phyloP scores from a whole-genome alignment of 805 yeast genomes.

The Cyberlindnera maclurae region DNA sequence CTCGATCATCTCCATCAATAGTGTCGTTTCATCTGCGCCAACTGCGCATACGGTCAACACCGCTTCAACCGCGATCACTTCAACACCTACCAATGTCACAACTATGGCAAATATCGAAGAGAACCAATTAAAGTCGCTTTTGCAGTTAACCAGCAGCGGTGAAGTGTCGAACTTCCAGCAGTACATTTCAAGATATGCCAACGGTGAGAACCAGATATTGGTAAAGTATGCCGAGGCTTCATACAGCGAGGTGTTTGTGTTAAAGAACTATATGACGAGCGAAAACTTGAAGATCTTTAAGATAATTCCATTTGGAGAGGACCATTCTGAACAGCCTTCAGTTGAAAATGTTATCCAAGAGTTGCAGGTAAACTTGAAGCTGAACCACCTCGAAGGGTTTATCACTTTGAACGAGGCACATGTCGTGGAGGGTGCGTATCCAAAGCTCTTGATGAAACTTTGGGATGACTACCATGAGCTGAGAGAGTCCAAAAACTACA shows the following conservation, averaged over 20 bases:
- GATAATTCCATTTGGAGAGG: conserved; percentile 46
- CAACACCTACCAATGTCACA: background rate
- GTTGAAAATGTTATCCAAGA: conserved; percentile 40
- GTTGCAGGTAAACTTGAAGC: conserved; percentile 33
- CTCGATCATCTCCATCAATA: conserved; percentile 37
- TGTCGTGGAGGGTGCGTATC: conserved; percentile 41
- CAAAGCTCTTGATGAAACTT: conserved; percentile 31
- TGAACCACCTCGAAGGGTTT: conserved; percentile 38
- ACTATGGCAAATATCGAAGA: conserved; percentile 1
- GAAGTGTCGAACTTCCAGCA: conserved; percentile 27
- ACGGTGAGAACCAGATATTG: conserved; percentile 26
- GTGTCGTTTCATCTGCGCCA: conserved; percentile 17
- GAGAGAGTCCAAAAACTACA: conserved; percentile 26
- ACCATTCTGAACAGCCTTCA: conserved; percentile 30
- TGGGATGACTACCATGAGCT: conserved; percentile 36
- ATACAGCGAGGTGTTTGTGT: conserved; percentile 36
- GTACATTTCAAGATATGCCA: conserved; percentile 21
- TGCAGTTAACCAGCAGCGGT: conserved; percentile 30
- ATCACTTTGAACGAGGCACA: conserved; percentile 35
- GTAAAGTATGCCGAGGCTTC: conserved; percentile 41
- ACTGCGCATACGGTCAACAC: conserved; percentile 4
- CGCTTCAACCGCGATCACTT: background rate
- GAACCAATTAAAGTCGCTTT: conserved; percentile 21
- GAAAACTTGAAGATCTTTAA: conserved; percentile 34
- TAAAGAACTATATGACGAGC: conserved; percentile 20